phyloP scores from a whole-genome alignment of 2,329 filamentous ascomycete genomes.

The Fusarium vanettenii region DNA sequence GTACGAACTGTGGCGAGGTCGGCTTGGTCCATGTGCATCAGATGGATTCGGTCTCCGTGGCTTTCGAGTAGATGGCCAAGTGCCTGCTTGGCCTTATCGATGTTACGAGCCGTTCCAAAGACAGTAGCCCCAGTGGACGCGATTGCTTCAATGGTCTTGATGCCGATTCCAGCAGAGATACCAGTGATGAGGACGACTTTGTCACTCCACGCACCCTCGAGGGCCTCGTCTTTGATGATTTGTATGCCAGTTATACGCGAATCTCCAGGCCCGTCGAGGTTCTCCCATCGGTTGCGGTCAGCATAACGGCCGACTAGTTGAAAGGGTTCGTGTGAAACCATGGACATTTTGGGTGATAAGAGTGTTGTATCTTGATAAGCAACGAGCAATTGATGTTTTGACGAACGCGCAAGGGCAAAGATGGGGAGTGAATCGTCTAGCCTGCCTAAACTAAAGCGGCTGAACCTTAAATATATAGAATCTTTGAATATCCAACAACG shows the following conservation, averaged over 20 bases:
- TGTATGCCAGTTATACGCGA: neutral
- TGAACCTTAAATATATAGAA: neutral
- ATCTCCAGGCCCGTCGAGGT: neutral
- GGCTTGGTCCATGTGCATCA: neutral
- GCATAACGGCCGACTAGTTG: neutral
- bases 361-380: neutral
- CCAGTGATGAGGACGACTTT: neutral
- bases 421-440: neutral
- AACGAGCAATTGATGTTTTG: neutral
- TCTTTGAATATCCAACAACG: neutral
- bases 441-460: neutral
- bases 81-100: neutral
- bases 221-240: neutral
- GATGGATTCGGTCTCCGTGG: neutral
- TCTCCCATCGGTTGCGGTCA: neutral
- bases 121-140: neutral
- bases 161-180: neutral
- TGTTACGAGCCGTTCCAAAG: neutral
- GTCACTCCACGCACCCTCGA: neutral
- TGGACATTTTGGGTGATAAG: neutral
- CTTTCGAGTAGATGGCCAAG: neutral
- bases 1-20: neutral
- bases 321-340: neutral
- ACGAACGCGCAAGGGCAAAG: neutral
- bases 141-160: neutral